These are phyloP conservation scores for Poterioochromonas sp. DNA, from an alignment of 352 stramenopile genomes.

Conservation along the genomic window DNA sequence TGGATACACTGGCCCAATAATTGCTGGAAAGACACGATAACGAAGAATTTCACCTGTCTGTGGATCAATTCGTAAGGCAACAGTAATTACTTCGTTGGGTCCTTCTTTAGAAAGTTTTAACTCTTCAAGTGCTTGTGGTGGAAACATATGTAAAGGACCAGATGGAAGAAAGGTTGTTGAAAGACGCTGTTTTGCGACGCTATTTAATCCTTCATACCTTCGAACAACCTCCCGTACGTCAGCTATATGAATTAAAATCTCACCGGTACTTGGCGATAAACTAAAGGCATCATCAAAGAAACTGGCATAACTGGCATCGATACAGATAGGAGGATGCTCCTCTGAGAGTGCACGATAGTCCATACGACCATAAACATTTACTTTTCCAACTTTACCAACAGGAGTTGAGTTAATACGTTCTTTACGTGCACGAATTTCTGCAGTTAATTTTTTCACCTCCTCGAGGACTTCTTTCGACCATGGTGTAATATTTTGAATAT, in stretches of 20 bases:
- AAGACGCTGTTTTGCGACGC: neutral
- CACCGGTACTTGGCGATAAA: neutral
- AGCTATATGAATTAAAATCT: slow-evolving; percentile 12
- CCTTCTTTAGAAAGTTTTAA: neutral
- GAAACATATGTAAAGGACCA: slow-evolving; percentile 13
- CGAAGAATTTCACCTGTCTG: neutral
- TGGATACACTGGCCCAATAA: neutral
- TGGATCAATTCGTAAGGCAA: neutral
- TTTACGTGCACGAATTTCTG: neutral
- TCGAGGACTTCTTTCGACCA: neutral
- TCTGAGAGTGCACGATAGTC: neutral
- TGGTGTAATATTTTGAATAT: slow-evolving; percentile 9
- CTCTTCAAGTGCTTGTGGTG: neutral
- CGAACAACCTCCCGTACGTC: neutral
- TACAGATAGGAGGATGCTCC: neutral
- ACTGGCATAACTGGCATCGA: neutral
- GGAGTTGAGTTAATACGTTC: neutral
- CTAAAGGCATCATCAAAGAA: slow-evolving; percentile 10
- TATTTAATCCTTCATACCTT: neutral
- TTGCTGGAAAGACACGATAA: neutral
- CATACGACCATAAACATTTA: neutral
- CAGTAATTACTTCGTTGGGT: slow-evolving; percentile 1
- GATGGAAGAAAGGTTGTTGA: neutral
- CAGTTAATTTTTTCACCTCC: neutral
- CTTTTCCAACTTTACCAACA: neutral